Evolutionary conservation across 805 yeast genomes (phyloP).

Genomic region (Starmerella apis): DNA sequence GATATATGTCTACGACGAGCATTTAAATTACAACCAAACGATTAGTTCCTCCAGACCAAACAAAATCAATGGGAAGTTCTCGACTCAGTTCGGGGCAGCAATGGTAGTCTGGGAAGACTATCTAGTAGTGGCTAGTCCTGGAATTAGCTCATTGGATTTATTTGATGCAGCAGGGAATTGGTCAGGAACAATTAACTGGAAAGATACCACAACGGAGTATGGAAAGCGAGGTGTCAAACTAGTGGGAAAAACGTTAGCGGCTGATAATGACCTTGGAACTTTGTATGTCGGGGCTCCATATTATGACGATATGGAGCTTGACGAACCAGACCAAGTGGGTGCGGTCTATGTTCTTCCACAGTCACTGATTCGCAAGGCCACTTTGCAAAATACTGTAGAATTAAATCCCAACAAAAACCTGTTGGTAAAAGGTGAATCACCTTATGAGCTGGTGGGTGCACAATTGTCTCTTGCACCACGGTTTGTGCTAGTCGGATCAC

Average conservation of each 20-base stretch:
- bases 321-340: slow-evolving; percentile 33
- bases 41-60: slow-evolving; percentile 5
- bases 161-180: slow-evolving; percentile 28
- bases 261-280: slow-evolving; percentile 32
- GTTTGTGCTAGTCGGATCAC: slow-evolving; percentile 33
- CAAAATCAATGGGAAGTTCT: slow-evolving; percentile 18
- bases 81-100: slow-evolving; percentile 37
- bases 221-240: slow-evolving; percentile 39
- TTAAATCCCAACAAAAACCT: not conserved
- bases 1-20: slow-evolving; percentile 17
- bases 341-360: slow-evolving; percentile 32
- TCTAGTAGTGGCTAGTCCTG: slow-evolving; percentile 45
- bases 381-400: not conserved
- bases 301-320: slow-evolving; percentile 29
- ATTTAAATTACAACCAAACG: not conserved
- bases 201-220: slow-evolving; percentile 27
- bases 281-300: slow-evolving; percentile 40
- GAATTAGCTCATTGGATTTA: slow-evolving; percentile 38
- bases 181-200: slow-evolving; percentile 28
- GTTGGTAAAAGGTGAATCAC: slow-evolving; percentile 7
- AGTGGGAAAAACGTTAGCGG: slow-evolving; percentile 33
- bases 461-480: slow-evolving; percentile 28
- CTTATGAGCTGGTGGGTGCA: slow-evolving; percentile 39
- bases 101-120: slow-evolving; percentile 32
- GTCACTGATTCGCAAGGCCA: slow-evolving; percentile 19